phyloP scores from a whole-genome alignment of 2,329 filamentous ascomycete genomes.

The Furcasterigmium sp. region DNA sequence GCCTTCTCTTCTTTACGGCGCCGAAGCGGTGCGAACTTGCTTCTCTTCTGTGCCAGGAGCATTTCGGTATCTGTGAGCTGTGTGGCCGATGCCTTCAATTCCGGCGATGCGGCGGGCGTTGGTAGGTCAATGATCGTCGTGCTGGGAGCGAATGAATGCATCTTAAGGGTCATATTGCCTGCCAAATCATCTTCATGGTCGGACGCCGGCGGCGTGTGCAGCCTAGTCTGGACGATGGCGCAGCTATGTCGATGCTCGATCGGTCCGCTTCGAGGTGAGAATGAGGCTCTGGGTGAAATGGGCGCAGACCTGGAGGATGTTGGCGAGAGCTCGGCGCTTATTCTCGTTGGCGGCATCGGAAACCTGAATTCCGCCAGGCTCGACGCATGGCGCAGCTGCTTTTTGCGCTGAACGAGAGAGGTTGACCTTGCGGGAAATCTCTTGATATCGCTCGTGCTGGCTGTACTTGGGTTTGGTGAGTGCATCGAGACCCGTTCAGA shows the following conservation, averaged over 20 bases:
- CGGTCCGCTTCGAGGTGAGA: constrained; percentile 2
- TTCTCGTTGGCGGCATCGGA: constrained; percentile 24
- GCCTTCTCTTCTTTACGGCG: constrained; percentile 11
- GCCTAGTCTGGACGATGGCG: constrained; percentile 13
- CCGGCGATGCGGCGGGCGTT: constrained; percentile 27
- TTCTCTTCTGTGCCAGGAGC: constrained; percentile 7
- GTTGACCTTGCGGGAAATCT: constrained; percentile 6
- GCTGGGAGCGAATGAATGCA: constrained; percentile 5
- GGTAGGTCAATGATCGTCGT: constrained; percentile 16
- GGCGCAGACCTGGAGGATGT: constrained; percentile 5
- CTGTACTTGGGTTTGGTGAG: constrained; percentile 7
- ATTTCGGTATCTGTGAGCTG: constrained; percentile 16
- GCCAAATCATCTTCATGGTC: constrained; percentile 23
- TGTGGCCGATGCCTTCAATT: constrained; percentile 20
- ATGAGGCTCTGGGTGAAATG: constrained; percentile 3
- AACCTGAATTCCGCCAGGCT: constrained; percentile 31
- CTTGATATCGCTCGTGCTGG: constrained; percentile 6
- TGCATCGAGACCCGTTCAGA: constrained; percentile 13
- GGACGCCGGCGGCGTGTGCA: constrained; percentile 27
- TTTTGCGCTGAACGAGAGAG: constrained; percentile 7
- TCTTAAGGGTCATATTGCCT: constrained; percentile 4
- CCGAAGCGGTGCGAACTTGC: constrained; percentile 5
- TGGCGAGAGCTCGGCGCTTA: constrained; percentile 18
- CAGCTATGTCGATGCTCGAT: constrained; percentile 11
- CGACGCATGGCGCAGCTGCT: constrained; percentile 10